Percentiles rank a stretch among this genome's conserved stretches.
Evolutionary conservation across 2,329 filamentous ascomycete genomes (phyloP).

Genomic region (Bisporella sp.): DNA sequence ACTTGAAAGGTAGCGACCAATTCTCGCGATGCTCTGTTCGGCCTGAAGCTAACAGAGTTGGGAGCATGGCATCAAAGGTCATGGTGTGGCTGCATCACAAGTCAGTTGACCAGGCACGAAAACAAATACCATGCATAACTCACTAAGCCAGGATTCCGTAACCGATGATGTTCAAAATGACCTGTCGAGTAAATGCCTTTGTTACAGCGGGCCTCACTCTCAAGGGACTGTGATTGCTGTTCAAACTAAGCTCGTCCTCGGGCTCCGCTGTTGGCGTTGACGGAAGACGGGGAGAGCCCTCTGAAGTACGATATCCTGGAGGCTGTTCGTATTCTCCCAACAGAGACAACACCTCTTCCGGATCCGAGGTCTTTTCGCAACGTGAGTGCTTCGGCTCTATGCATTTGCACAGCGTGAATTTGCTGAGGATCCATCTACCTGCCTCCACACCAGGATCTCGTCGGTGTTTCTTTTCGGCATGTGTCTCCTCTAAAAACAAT

Average conservation of each 20-base stretch:
- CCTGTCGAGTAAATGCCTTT: slow-evolving; percentile 74
- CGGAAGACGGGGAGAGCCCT: slow-evolving; percentile 44
- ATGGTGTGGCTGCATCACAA: slow-evolving; percentile 72
- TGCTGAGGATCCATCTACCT: slow-evolving; percentile 60
- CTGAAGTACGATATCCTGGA: slow-evolving; percentile 61
- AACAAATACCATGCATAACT: slow-evolving; percentile 35
- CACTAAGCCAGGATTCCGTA: slow-evolving; percentile 94
- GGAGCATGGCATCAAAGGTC: slow-evolving; percentile 89
- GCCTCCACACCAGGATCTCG: slow-evolving; percentile 71
- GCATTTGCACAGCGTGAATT: slow-evolving; percentile 30
- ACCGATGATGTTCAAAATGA: slow-evolving; percentile 79
- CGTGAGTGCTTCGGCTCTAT: slow-evolving; percentile 25
- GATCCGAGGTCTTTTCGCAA: slow-evolving; percentile 31
- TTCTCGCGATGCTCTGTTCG: slow-evolving; percentile 35
- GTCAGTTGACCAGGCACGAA: slow-evolving; percentile 14
- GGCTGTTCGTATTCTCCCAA: slow-evolving; percentile 54
- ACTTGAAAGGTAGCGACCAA: slow-evolving; percentile 74
- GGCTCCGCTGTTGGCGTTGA: slow-evolving; percentile 29
- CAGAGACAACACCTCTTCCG: slow-evolving; percentile 46
- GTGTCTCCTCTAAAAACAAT: slow-evolving; percentile 90
- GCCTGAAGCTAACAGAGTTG: slow-evolving; percentile 62
- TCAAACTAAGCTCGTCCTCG: slow-evolving; percentile 31
- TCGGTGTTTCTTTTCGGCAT: slow-evolving; percentile 70
- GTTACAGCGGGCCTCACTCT: slow-evolving; percentile 34
- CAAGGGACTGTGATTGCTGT: slow-evolving; percentile 14